Evolutionary conservation across 2,329 filamentous ascomycete species (phyloP).

Genomic region (Cladosporium sp.): DNA sequence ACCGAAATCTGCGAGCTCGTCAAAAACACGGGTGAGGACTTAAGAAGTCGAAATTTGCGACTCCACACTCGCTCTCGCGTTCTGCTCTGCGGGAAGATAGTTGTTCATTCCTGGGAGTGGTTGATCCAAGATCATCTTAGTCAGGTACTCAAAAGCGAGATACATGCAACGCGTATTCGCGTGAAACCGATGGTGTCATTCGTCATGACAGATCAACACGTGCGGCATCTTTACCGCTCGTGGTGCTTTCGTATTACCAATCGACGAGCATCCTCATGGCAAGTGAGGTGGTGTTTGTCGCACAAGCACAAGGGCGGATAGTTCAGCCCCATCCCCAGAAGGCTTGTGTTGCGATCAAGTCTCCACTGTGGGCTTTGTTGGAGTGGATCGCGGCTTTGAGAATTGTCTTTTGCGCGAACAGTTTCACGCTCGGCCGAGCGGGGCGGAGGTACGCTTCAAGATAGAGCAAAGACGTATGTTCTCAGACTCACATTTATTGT

Average conservation of each 20-base stretch:
- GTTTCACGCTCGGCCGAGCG: neutral
- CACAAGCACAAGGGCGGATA: neutral
- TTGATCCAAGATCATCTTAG: neutral
- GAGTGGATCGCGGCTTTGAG: neutral
- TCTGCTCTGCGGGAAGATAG: neutral
- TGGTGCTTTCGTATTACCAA: neutral
- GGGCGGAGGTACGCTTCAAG: neutral
- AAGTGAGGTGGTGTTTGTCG: neutral
- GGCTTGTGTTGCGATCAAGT: neutral
- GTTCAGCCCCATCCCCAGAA: neutral
- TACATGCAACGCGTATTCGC: neutral
- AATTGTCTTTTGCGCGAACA: neutral
- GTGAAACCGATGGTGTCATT: neutral
- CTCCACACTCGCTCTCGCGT: neutral
- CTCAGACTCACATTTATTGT: neutral
- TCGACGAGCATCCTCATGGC: neutral
- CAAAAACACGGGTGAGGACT: neutral
- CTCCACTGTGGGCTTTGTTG: neutral
- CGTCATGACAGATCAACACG: neutral
- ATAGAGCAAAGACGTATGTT: neutral
- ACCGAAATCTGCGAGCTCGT: neutral
- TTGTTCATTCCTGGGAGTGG: neutral
- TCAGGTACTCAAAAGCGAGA: neutral
- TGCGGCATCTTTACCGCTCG: neutral
- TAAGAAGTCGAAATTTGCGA: neutral